Conservation (phyloP, 345 rosid species). For the Eucalyptus sp. region DNA sequence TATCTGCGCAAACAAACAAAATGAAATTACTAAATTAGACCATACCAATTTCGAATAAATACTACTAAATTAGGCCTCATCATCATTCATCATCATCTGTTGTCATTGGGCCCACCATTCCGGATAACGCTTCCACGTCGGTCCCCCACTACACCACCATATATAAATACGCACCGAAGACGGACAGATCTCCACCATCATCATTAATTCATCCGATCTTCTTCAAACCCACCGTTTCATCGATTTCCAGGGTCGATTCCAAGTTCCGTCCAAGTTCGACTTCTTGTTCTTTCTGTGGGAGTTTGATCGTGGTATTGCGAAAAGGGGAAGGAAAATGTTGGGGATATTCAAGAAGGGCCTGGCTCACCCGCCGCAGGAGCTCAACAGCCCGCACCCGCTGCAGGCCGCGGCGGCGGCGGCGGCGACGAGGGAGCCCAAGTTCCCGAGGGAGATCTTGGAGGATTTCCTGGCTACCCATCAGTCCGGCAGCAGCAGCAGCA, state of each 20-base stretch:
- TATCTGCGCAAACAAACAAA: neutral
- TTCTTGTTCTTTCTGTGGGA: neutral
- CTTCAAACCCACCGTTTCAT: neutral
- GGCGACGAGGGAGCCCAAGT: conserved; percentile 5
- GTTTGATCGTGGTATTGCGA: neutral
- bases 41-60: conserved; percentile 2
- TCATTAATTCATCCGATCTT: neutral
- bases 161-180: neutral
- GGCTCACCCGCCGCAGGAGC: conserved; percentile 56
- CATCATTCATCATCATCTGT: no score
- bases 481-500: neutral
- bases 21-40: neutral
- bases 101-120: neutral
- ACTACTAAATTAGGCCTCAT: no score
- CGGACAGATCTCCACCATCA: neutral
- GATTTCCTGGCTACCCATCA: conserved; percentile 20
- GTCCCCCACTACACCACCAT: neutral
- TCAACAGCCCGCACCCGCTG: conserved; percentile 36
- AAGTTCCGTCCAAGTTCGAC: neutral
- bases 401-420: neutral
- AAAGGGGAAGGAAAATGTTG: conserved; percentile 24
- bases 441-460: conserved; percentile 22
- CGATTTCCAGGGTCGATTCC: neutral
- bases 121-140: neutral
- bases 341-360: conserved; percentile 48